Percentiles rank a stretch among this genome's conserved stretches.
These are phyloP conservation scores for Fusarium abutilonis DNA, from an alignment of 2,329 filamentous ascomycete species.

Conservation along the genomic window DNA sequence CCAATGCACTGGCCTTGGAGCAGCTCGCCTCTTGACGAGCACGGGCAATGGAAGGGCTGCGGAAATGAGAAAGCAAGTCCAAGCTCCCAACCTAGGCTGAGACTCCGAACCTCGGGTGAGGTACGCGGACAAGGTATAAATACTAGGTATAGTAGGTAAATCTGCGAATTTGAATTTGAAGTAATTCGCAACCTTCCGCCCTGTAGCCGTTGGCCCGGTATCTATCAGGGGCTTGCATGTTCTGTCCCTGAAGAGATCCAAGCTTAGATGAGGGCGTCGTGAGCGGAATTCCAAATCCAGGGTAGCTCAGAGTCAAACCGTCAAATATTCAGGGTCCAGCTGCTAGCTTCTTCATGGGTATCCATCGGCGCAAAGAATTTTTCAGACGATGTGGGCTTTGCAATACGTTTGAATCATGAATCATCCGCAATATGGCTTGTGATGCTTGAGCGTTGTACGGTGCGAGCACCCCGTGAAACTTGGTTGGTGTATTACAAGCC, in stretches of 20 bases:
- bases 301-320: conserved; percentile 24
- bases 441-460: neutral
- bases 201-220: neutral
- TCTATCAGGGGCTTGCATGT: conserved; percentile 8
- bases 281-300: conserved; percentile 15
- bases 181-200: conserved; percentile 7
- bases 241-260: conserved; percentile 6
- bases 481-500: conserved; percentile 5
- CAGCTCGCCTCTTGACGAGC: conserved; percentile 27
- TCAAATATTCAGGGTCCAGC: conserved; percentile 27
- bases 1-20: conserved; percentile 20
- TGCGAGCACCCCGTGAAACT: conserved; percentile 4
- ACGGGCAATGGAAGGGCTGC: conserved; percentile 33
- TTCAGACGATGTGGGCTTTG: conserved; percentile 16
- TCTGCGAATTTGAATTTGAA: conserved; percentile 5
- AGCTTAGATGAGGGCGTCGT: conserved; percentile 14
- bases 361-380: conserved; percentile 15
- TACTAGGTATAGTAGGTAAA: neutral
- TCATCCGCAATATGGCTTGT: neutral
- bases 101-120: conserved; percentile 26
- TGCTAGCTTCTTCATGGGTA: conserved; percentile 24
- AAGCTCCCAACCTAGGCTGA: conserved; percentile 33
- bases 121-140: conserved; percentile 29
- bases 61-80: conserved; percentile 42
- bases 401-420: conserved; percentile 6